Evolutionary conservation across 495 filamentous ascomycete species (phyloP).

Genomic region (Penicillium paradoxum): DNA sequence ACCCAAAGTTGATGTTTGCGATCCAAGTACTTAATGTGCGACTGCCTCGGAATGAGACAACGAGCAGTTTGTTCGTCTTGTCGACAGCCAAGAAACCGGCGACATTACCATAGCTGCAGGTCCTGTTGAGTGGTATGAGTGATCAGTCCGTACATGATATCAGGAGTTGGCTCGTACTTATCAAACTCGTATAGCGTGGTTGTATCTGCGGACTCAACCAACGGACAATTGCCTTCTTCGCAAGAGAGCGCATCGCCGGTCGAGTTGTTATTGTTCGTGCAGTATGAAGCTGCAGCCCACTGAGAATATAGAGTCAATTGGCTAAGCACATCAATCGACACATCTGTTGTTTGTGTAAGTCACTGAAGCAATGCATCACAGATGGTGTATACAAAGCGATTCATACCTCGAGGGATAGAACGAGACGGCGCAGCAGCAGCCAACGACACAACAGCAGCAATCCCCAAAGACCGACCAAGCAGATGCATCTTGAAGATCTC

Average conservation of each 20-base stretch:
- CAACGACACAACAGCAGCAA: constrained; percentile 19
- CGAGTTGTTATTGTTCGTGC: constrained; percentile 48
- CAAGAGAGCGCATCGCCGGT: constrained; percentile 52
- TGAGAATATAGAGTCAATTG: constrained; percentile 61
- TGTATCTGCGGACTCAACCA: constrained; percentile 52
- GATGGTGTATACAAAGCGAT: too few relatives aligned
- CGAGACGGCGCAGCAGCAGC: constrained; percentile 23
- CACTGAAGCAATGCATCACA: not conserved
- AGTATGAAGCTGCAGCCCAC: constrained; percentile 68
- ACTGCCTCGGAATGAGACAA: constrained; percentile 67
- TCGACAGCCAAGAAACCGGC: constrained; percentile 69
- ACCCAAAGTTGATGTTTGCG: constrained; percentile 49
- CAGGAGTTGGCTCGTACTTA: constrained; percentile 39
- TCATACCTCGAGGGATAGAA: constrained; percentile 25
- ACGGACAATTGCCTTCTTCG: constrained; percentile 52
- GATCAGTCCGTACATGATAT: not conserved
- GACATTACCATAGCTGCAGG: constrained; percentile 50
- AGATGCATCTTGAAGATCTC: constrained; percentile 3
- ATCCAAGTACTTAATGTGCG: constrained; percentile 61
- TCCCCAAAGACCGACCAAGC: constrained; percentile 6
- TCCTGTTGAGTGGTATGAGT: constrained; percentile 31
- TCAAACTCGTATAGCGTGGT: constrained; percentile 55
- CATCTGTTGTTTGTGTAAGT: constrained; percentile 17
- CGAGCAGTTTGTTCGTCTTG: constrained; percentile 53
- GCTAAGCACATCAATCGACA: constrained; percentile 24